Percentiles rank a stretch among this genome's conserved stretches.
These are phyloP conservation scores for Rutidosis leptorrhynchoides DNA, from an alignment of 129 eudicot genomes.

Conservation along the genomic window DNA sequence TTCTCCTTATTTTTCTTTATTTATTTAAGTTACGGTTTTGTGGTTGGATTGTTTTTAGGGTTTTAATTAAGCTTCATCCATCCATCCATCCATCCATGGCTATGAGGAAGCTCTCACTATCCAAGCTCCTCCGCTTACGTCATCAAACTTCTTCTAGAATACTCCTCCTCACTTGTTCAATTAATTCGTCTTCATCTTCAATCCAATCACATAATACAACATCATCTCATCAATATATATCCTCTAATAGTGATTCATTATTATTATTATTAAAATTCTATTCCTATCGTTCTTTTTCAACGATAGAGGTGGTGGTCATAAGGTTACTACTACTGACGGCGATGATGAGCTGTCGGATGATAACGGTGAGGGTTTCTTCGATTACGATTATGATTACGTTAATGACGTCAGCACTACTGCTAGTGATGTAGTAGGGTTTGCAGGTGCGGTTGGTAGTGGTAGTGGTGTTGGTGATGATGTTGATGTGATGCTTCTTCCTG, in stretches of 20 bases:
- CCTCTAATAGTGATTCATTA: neutral
- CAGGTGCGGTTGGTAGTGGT: constrained; percentile 16
- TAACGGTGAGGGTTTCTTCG: constrained; percentile 28
- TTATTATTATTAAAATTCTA: neutral
- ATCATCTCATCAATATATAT: constrained; percentile 1
- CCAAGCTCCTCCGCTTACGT: constrained; percentile 30
- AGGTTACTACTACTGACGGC: neutral
- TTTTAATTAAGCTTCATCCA: no score
- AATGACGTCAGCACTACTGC: neutral
- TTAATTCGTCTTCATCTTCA: constrained; percentile 10
- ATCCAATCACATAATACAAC: constrained; percentile 18
- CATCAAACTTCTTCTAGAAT: constrained; percentile 12
- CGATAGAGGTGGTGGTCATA: constrained; percentile 13
- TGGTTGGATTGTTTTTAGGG: no score
- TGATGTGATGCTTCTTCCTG: constrained; percentile 62
- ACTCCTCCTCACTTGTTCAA: constrained; percentile 19
- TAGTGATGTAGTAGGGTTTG: constrained; percentile 17
- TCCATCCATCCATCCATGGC: constrained; percentile 21
- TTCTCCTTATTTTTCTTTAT: no score
- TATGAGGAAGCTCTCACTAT: constrained; percentile 27
- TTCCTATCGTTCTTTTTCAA: constrained; percentile 34
- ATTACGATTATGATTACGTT: neutral
- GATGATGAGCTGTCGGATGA: constrained; percentile 15
- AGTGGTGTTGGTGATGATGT: constrained; percentile 40
- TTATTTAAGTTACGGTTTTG: no score